These are phyloP conservation scores for Inga laurina DNA, from an alignment of 306 rosid species.

Conservation along the genomic window DNA sequence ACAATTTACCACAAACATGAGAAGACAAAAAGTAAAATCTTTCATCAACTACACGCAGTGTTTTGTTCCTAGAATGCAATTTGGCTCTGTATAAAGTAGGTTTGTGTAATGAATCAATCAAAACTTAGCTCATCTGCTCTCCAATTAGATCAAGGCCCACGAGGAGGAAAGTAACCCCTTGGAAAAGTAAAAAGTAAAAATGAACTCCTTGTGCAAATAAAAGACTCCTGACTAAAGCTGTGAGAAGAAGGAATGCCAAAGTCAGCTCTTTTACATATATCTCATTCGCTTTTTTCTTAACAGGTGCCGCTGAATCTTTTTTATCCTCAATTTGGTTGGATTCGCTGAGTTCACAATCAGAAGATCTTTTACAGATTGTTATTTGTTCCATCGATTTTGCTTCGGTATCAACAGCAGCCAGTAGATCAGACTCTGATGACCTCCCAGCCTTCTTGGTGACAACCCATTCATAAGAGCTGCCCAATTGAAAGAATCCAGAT, in stretches of 20 bases:
- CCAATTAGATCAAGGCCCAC: constrained; percentile 98
- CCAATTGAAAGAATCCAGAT: constrained; percentile 89
- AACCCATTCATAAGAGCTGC: constrained; percentile 94
- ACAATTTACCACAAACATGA: constrained; percentile 35
- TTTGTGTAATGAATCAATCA: constrained; percentile 20
- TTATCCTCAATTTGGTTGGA: constrained; percentile 52
- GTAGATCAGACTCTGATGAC: constrained; percentile 82
- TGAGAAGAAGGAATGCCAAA: constrained; percentile 84
- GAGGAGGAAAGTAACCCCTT: constrained; percentile 91
- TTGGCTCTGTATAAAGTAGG: constrained; percentile 10
- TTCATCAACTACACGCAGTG: constrained; percentile 25
- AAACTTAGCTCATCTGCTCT: constrained; percentile 76
- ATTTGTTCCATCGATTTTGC: constrained; percentile 56
- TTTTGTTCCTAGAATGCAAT: constrained; percentile 31
- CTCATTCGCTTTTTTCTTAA: constrained; percentile 76
- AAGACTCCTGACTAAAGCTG: constrained; percentile 85
- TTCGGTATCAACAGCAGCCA: constrained; percentile 73
- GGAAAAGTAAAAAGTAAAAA: constrained; percentile 93
- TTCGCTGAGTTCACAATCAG: constrained; percentile 74
- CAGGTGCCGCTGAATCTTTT: constrained; percentile 44
- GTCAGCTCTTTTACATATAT: constrained; percentile 82
- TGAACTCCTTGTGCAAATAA: constrained; percentile 93
- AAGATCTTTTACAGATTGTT: constrained; percentile 65
- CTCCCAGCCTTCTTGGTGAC: constrained; percentile 96
- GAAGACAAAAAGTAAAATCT: constrained; percentile 17